Conservation (phyloP, 176 grass and related monocot species). For the Alloteropsis semialata region DNA sequence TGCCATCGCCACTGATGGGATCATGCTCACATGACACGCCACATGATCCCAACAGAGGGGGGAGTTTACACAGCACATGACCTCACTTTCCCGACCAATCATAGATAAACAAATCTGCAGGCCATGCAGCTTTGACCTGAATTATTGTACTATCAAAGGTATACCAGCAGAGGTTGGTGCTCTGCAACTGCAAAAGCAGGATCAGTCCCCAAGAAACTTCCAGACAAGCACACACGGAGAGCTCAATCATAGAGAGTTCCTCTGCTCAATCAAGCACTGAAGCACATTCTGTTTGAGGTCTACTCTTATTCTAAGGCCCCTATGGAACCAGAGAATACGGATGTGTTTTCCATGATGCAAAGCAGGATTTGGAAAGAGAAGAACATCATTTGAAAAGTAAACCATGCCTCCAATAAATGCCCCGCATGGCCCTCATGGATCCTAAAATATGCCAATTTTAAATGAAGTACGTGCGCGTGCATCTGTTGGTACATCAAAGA, state of each 20-base stretch:
- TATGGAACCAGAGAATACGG: conserved; percentile 18
- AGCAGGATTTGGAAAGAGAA: not conserved
- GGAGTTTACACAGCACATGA: not conserved
- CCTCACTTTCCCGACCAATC: not conserved
- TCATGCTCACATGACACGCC: not conserved
- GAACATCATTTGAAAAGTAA: not conserved
- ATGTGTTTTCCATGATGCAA: conserved; percentile 4
- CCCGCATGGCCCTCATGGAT: not conserved
- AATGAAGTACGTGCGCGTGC: not conserved
- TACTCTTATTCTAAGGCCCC: not conserved
- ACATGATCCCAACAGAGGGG: conserved; percentile 19
- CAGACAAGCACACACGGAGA: not conserved
- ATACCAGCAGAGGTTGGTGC: conserved; percentile 31
- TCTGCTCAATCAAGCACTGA: conserved; percentile 3
- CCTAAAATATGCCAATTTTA: conserved; percentile 11
- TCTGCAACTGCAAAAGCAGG: conserved; percentile 24
- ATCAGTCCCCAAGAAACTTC: conserved; percentile 24
- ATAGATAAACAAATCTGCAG: conserved; percentile 24
- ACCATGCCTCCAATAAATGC: not conserved
- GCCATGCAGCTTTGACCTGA: conserved; percentile 27
- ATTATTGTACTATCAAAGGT: conserved; percentile 41
- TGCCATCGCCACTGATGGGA: not conserved
- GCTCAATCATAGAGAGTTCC: conserved; percentile 30
- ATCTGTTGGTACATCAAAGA: not conserved
- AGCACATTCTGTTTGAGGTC: not conserved